Base-by-base conservation (phyloP, 2,329 filamentous ascomycete genomes). In the Claviceps arundinis region DNA sequence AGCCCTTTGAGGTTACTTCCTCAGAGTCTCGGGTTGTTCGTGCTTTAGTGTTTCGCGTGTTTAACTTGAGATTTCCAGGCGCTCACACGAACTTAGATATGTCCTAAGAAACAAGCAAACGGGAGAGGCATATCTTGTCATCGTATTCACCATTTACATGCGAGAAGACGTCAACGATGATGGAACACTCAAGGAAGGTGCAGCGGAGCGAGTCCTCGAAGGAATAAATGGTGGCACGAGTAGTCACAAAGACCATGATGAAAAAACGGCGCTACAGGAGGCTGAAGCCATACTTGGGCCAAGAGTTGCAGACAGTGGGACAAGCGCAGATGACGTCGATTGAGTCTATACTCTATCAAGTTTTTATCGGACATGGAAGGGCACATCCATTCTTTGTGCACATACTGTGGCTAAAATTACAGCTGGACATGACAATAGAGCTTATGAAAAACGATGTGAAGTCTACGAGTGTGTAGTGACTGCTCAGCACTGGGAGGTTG, bases 71-170 rank as follows among this genome's bases (percentile, higher is more conserved):
- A 53, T 55, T 48, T 60, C 61, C 61, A 77, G 80, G 64, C 87
- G 86, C 74, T 85, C 87, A 73, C 87, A 94, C 70, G 77, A 82
- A 59, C 79, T 94, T 70, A 90, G 90, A 77, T 96, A 97, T 69
- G 88, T 94, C 54, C 77, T 97, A 63, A 91, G 90, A 64, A 87
- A 96, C 68, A 81, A 80, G 55, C 68, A 74, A 22, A 91, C 87
- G 0, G 79, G 79, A 47, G 78, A 87, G 37, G 77, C 87, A 16
- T 87, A 95, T 60, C 80, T 95, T 34, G 87, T 91, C 46, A 74
- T 97, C 16, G 69, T 89, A 5, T 91, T 97, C 65, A 85, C 83
- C 17, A 73, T 96, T 4, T 75, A 93, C 54, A 77, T 84, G 8
- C 82, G 80, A 52, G 82, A 87, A 47, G 75, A 85, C 55, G 70